Base-by-base conservation (phyloP, 768 basidiomycete species). In the Podaxis rugospora region DNA sequence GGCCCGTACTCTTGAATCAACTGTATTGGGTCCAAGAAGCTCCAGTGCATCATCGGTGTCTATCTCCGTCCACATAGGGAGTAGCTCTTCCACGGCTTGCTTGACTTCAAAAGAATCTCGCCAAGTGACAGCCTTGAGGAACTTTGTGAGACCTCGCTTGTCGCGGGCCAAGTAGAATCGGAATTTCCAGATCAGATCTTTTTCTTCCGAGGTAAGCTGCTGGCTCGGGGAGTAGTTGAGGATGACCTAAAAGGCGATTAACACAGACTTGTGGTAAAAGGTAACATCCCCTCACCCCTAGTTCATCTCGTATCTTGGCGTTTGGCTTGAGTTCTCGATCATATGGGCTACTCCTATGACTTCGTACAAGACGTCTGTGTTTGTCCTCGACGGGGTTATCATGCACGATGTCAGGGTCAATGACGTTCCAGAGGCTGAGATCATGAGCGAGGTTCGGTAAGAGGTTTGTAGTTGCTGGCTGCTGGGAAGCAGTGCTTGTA, bases 321-420 rank as follows among this genome's bases (percentile, higher is more conserved):
- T 98, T 96, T 0, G 97, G 97, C 67, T 99, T 99, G 57, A 99
- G 78, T 69, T 98, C 97, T 55, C 94, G 78, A 68, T 98, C 96
- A 55, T 97, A 89, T 0, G 95, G 93, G 50, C 96, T 95, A 55
- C 93, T 94, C 50, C 97, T 80, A 66, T 98, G 95, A 71, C 95
- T 96, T 51, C 97, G 88, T 62, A 98, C 92, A 2, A 98, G 80
- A 1, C 95, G 84, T 35, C 97, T 84, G 69, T 98, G 95, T 69
- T 99, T 99, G 69, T 95, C 93, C 68, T 99, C 97, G 0, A 98
- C 95, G 0, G 95, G 95, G 68, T 99, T 99, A 66, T 98, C 95
- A 27, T 93, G 84, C 5, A 82, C 83, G 52, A 92, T 83, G 63
- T 99, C 97, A 2, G 96, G 95, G 67, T 99, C 97, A 40, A 92